Evolutionary conservation across 2,329 filamentous ascomycete species (phyloP), one percentile per base, ranked within the genome.

Genomic region (Blumeriella jaapii): DNA sequence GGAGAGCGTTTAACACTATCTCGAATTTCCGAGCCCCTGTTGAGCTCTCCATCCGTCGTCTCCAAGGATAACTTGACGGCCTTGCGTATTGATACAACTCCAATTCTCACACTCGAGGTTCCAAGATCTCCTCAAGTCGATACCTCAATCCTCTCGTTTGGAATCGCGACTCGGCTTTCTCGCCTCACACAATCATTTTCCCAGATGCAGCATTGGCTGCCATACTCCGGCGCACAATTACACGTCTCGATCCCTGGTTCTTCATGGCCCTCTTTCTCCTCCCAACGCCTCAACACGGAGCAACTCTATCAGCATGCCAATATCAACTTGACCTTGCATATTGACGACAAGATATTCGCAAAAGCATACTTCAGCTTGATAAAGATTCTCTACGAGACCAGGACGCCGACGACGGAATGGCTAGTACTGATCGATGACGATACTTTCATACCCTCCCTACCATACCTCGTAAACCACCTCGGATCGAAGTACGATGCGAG

Each of bases 351-450:
- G 5, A 23, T 25, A 3, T 49, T 48, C 26, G 22, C 45, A 4
- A 38, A 39, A 16, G 33, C 38, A 5, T 52, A 52, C 35, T 51
- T 53, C 39, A 42, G 34, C 11, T 35, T 51, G 15, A 32, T 53
- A 26, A 49, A 49, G 29, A 34, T 31, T 18, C 45, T 53, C 5
- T 53, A 52, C 36, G 43, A 50, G 5, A 13, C 40, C 3, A 37
- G 45, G 2, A 45, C 44, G 1, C 35, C 39, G 9, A 22, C 43
- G 2, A 53, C 49, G 10, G 35, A 48, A 38, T 54, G 48, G 48
- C 31, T 54, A 6, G 47, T 42, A 4, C 29, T 54, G 7, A 41
- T 50, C 26, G 51, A 54, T 27, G 51, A 54, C 34, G 49, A 54
- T 31, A 54, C 51, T 13, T 54, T 54, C 30, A 20, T 51, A 22